Evolutionary conservation across 305 asterid genomes (phyloP).

Genomic region (Fraxinus ornus): DNA sequence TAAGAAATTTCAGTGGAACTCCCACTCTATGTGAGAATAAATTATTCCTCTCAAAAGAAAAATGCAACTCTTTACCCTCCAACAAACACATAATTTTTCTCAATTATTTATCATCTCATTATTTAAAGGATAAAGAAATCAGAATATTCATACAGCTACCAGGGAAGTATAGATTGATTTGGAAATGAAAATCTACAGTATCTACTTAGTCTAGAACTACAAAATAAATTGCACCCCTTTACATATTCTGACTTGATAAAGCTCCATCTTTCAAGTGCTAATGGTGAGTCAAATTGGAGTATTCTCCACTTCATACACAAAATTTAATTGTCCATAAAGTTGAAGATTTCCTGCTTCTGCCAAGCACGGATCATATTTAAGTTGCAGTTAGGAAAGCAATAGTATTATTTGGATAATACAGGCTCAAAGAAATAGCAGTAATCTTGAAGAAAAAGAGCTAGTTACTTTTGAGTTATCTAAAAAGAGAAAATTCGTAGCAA

Average conservation of each 20-base stretch:
- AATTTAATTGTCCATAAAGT: neutral
- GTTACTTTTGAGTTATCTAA: neutral
- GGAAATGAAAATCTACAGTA: neutral
- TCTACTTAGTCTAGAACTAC: neutral
- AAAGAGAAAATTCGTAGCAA: neutral
- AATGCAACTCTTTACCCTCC: neutral
- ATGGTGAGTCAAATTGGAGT: neutral
- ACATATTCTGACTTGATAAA: neutral
- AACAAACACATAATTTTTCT: neutral
- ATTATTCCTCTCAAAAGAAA: neutral
- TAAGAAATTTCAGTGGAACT: neutral
- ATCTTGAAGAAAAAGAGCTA: neutral
- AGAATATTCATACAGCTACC: neutral
- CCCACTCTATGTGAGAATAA: neutral
- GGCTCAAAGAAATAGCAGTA: neutral
- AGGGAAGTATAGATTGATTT: neutral
- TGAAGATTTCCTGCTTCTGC: neutral
- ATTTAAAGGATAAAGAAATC: neutral
- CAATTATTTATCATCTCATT: conserved; percentile 1
- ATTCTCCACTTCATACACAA: neutral
- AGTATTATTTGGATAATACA: neutral
- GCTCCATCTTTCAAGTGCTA: neutral
- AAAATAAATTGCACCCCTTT: neutral
- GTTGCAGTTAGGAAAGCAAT: neutral
- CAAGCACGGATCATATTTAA: neutral